A percentile compares a stretch with the other conserved stretches of the same genome.
These are phyloP conservation scores for Tolypocladium tropicale DNA, from an alignment of 2,329 filamentous ascomycete species.

Conservation along the genomic window DNA sequence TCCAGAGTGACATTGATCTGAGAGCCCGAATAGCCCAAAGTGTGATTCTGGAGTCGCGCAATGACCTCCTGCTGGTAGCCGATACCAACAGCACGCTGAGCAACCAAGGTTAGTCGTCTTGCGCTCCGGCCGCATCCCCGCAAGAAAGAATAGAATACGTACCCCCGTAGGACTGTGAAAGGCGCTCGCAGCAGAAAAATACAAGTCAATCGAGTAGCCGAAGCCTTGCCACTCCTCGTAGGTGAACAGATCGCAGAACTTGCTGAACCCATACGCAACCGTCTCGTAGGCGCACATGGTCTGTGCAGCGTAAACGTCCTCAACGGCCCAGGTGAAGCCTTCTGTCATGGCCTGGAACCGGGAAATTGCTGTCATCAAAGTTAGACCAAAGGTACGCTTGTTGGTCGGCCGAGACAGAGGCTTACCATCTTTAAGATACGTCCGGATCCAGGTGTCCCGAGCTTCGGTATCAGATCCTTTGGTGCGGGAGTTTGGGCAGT, in stretches of 20 bases:
- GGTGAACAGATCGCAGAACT: conserved; percentile 65
- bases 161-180: conserved; percentile 56
- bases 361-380: conserved; percentile 35
- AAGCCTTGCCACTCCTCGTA: conserved; percentile 66
- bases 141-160: conserved; percentile 16
- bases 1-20: conserved; percentile 63
- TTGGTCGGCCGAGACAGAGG: neutral
- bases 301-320: conserved; percentile 58
- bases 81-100: conserved; percentile 56
- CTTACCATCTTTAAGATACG: conserved; percentile 52
- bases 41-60: conserved; percentile 59
- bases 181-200: conserved; percentile 49
- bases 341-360: conserved; percentile 47
- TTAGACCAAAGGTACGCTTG: neutral
- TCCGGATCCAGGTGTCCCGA: conserved; percentile 46
- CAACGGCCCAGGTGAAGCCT: conserved; percentile 51
- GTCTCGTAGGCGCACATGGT: conserved; percentile 70
- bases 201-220: conserved; percentile 60
- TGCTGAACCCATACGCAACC: conserved; percentile 63
- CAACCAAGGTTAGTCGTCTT: neutral
- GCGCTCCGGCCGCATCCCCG: neutral
- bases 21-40: conserved; percentile 44
- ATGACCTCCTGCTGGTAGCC: conserved; percentile 65
- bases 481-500: conserved; percentile 51
- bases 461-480: conserved; percentile 44